These are phyloP conservation scores for Takakia lepidozioides DNA, from an alignment of 225 moss, liverwort and hornwort genomes.

Conservation along the genomic window DNA sequence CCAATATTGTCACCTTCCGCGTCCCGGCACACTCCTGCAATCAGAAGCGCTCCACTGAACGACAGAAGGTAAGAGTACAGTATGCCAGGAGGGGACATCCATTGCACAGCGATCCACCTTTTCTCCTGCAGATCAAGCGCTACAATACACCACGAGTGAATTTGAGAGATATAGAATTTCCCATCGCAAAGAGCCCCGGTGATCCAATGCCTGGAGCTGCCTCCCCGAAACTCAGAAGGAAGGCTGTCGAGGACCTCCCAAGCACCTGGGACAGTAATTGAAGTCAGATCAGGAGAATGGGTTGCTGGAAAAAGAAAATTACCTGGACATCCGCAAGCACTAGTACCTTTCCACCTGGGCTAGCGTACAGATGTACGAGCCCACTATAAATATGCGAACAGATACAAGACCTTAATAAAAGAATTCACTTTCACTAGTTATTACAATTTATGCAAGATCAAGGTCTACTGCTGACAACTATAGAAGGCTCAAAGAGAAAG, in stretches of 20 bases:
- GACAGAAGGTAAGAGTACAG: conserved; percentile 24
- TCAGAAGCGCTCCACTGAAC: conserved; percentile 19
- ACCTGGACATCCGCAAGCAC: too few relatives aligned
- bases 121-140: conserved; percentile 17
- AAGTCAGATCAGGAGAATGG: background rate
- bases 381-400: too few relatives aligned
- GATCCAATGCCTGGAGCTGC: conserved; percentile 35
- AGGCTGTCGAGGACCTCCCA: conserved; percentile 32
- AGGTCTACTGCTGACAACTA: too few relatives aligned
- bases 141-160: conserved; percentile 21
- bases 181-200: conserved; percentile 25
- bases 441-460: too few relatives aligned
- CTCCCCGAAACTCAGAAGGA: conserved; percentile 18
- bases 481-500: too few relatives aligned
- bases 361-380: too few relatives aligned
- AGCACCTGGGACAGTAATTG: conserved; percentile 15
- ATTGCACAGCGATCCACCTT: conserved; percentile 19
- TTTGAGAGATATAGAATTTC: conserved; percentile 31
- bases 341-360: too few relatives aligned
- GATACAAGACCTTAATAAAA: too few relatives aligned
- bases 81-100: conserved; percentile 17
- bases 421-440: too few relatives aligned
- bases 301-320: too few relatives aligned
- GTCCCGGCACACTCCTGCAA: conserved; percentile 30
- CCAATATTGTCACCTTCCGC: background rate